Evolutionary conservation across 257 asterid genomes (phyloP).

Genomic region (Thymus quinquecostatus): DNA sequence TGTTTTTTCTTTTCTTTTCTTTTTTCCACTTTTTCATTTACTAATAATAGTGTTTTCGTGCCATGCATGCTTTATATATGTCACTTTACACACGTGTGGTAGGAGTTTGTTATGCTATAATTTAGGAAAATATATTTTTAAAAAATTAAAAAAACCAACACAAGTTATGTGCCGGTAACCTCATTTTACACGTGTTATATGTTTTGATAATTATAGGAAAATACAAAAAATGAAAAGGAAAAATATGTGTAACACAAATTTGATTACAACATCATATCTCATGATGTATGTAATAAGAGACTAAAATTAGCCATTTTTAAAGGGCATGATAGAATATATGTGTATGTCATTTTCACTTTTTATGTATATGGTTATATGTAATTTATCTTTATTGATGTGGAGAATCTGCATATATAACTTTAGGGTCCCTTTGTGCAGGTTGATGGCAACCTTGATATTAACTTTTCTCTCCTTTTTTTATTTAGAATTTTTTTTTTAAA

Average conservation of each 20-base stretch:
- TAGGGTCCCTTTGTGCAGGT: slow-evolving; percentile 24
- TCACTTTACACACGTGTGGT: not conserved
- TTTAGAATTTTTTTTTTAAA: not conserved
- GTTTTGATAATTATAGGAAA: not conserved
- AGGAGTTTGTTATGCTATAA: not conserved
- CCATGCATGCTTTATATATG: not conserved
- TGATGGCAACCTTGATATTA: slow-evolving; percentile 39
- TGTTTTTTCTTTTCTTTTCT: too few relatives aligned
- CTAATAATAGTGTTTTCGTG: not conserved
- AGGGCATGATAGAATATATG: slow-evolving; percentile 4
- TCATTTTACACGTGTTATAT: not conserved
- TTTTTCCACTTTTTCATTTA: too few relatives aligned
- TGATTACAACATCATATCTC: too few relatives aligned
- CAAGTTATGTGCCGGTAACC: not conserved
- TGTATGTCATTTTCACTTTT: too few relatives aligned
- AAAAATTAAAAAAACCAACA: too few relatives aligned
- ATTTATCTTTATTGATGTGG: slow-evolving; percentile 36
- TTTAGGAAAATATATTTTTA: too few relatives aligned
- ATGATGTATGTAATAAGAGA: too few relatives aligned
- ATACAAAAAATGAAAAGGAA: too few relatives aligned
- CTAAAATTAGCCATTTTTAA: not conserved
- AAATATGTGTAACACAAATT: not conserved
- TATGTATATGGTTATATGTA: slow-evolving; percentile 25
- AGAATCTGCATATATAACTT: slow-evolving; percentile 53
- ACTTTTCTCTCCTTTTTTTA: not conserved